Evolutionary conservation across 1,284 basidiomycete species (phyloP).

Genomic region (Afroboletus lepidellus): DNA sequence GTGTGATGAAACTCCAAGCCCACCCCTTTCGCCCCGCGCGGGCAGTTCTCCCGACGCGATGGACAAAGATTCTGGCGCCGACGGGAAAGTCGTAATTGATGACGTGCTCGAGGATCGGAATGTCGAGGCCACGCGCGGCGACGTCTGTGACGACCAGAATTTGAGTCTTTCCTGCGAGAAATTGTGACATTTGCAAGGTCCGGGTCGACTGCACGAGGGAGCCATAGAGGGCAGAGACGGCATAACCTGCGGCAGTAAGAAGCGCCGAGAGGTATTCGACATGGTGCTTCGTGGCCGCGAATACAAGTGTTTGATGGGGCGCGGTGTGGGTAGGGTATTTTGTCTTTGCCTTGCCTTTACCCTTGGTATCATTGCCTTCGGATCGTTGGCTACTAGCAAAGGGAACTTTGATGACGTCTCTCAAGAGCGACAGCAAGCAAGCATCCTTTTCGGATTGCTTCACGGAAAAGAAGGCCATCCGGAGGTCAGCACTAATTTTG

Average conservation of each 20-base stretch:
- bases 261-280: conserved; percentile 92
- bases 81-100: conserved; percentile 98
- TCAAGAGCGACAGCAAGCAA: conserved; percentile 79
- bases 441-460: conserved; percentile 96
- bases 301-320: conserved; percentile 92
- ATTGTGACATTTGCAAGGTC: conserved; percentile 87
- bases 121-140: conserved; percentile 95
- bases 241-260: conserved; percentile 82
- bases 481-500: conserved; percentile 92
- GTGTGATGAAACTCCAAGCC: conserved; percentile 93
- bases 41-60: conserved; percentile 96
- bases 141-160: conserved; percentile 97
- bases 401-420: conserved; percentile 86
- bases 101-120: conserved; percentile 92
- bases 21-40: conserved; percentile 92
- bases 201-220: conserved; percentile 93
- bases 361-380: conserved; percentile 39
- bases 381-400: conserved; percentile 38
- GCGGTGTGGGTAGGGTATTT: conserved; percentile 46
- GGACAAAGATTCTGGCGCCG: conserved; percentile 91
- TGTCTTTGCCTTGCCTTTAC: conserved; percentile 51
- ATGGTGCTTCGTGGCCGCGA: conserved; percentile 98
- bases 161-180: conserved; percentile 80
- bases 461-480: conserved; percentile 92
- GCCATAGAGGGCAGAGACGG: conserved; percentile 96